A percentile compares a stretch with the other conserved stretches of the same genome.
Evolutionary conservation across 306 rosid species (phyloP).

Genomic region (Inga leiocalycina): DNA sequence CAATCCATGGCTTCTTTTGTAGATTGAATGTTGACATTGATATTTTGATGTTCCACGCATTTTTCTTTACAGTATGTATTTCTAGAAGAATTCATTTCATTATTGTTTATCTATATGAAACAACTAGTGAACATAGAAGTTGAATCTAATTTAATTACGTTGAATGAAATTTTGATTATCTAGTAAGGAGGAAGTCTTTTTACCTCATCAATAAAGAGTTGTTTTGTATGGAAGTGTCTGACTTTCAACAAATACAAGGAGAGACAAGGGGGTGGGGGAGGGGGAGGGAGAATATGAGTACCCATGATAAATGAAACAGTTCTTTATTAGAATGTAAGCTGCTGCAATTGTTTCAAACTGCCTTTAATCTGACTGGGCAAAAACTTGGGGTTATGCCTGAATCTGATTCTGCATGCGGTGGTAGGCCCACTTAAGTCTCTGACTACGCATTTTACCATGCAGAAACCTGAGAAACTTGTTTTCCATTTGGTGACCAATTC

Average conservation of each 20-base stretch:
- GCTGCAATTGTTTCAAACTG: not conserved
- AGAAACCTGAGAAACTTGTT: slow-evolving; percentile 83
- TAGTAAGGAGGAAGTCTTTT: not conserved
- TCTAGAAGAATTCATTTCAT: not conserved
- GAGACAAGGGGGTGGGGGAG: no score
- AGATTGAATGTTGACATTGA: not conserved
- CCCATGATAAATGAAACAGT: not conserved
- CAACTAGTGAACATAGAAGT: not conserved
- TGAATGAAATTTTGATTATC: not conserved
- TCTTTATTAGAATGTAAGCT: slow-evolving; percentile 1
- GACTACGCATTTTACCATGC: slow-evolving; percentile 41
- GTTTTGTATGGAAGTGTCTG: not conserved
- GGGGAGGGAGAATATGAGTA: no score
- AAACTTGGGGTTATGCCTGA: not conserved
- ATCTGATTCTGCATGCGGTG: slow-evolving; percentile 8
- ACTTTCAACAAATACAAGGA: not conserved
- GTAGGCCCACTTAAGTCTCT: slow-evolving; percentile 37
- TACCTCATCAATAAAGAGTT: not conserved
- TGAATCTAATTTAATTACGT: not conserved
- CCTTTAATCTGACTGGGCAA: slow-evolving; percentile 8
- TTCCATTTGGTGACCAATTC: slow-evolving; percentile 91
- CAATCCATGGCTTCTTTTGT: not conserved
- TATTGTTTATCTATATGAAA: not conserved
- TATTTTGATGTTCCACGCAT: not conserved
- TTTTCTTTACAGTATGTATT: not conserved